phyloP scores from a whole-genome alignment of 768 basidiomycete species.

The Russula sp. region DNA sequence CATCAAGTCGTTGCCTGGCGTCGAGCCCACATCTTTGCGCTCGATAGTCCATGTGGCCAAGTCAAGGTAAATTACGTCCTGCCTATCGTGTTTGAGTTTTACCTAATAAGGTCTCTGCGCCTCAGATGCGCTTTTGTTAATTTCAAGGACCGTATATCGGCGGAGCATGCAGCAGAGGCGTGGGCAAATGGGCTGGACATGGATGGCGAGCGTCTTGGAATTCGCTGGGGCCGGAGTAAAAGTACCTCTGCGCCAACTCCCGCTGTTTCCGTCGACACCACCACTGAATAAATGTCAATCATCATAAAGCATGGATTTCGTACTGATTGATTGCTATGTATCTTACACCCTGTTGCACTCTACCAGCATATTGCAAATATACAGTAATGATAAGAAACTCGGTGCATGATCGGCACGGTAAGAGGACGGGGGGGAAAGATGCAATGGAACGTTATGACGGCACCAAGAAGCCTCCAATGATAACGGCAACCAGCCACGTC shows the following conservation, averaged over 20 bases:
- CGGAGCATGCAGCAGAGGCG: conserved; percentile 81
- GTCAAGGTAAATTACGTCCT: conserved; percentile 43
- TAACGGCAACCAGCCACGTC: conserved; percentile 35
- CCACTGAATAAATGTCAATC: not conserved
- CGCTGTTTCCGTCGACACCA: not conserved
- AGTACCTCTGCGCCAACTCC: conserved; percentile 1
- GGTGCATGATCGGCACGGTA: not conserved
- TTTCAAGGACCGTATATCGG: conserved; percentile 74
- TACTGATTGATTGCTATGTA: conserved; percentile 9
- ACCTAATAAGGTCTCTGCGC: not conserved
- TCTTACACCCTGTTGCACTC: not conserved
- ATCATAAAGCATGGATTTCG: not conserved
- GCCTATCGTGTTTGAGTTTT: not conserved
- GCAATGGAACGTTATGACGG: conserved; percentile 5
- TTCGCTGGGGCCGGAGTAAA: conserved; percentile 87
- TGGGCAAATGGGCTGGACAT: conserved; percentile 91
- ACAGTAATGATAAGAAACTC: conserved; percentile 3
- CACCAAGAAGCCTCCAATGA: conserved; percentile 24
- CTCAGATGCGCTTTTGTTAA: conserved; percentile 90
- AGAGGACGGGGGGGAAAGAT: not conserved
- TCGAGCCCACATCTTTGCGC: conserved; percentile 60
- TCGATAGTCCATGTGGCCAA: conserved; percentile 83
- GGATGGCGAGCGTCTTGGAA: conserved; percentile 59
- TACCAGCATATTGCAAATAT: not conserved
- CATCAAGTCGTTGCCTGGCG: conserved; percentile 54